Evolutionary conservation across 345 rosid genomes (phyloP).

Genomic region (Viola odorata): DNA sequence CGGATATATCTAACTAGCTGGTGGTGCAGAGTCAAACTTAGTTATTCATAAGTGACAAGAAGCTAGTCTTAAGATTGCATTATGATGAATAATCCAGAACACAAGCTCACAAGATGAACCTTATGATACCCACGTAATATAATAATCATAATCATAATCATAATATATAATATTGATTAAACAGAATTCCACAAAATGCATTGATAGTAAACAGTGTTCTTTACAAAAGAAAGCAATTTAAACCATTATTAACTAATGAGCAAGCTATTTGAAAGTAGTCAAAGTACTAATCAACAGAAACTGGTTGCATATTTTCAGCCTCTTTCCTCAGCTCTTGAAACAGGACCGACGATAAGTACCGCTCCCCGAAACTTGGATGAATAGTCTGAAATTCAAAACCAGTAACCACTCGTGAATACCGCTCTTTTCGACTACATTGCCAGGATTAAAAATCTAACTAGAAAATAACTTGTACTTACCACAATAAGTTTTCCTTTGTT

Average conservation of each 20-base stretch:
- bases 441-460: too few species aligned
- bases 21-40: too few species aligned
- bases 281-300: constrained; percentile 56
- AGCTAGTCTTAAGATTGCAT: too few species aligned
- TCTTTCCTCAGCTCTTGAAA: constrained; percentile 83
- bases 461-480: constrained; percentile 38
- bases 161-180: too few species aligned
- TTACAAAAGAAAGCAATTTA: background rate
- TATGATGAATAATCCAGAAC: too few species aligned
- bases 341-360: constrained; percentile 76
- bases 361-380: constrained; percentile 93
- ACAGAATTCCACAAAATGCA: too few species aligned
- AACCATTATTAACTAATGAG: background rate
- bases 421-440: background rate
- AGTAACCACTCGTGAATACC: background rate
- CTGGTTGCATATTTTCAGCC: constrained; percentile 90
- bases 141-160: too few species aligned
- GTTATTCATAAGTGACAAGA: too few species aligned
- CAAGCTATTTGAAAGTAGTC: background rate
- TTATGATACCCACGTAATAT: too few species aligned
- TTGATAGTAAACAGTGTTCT: too few species aligned
- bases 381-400: constrained; percentile 46
- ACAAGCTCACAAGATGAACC: too few species aligned
- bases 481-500: constrained; percentile 94
- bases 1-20: too few species aligned